Conservation (phyloP, 1,139 yeast genomes). For the Nakaseomyces kungkrabaensis region DNA sequence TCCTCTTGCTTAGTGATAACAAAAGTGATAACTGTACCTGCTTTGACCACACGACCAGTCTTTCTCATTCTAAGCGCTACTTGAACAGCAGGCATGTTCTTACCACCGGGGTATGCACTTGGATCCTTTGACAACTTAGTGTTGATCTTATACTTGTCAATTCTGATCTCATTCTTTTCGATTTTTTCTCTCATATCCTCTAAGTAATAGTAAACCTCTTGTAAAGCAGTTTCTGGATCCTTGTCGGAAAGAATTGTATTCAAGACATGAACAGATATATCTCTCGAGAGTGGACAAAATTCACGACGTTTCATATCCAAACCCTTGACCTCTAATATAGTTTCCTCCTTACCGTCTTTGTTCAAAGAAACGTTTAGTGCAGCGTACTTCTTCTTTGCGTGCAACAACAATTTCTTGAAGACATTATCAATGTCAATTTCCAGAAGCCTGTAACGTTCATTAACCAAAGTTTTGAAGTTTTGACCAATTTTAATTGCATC, state of each 20-base stretch:
- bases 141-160: conserved; percentile 60
- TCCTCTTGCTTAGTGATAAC: conserved; percentile 48
- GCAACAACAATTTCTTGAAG: conserved; percentile 72
- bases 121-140: conserved; percentile 75
- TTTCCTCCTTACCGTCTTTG: conserved; percentile 38
- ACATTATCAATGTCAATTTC: conserved; percentile 96
- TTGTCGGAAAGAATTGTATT: conserved; percentile 60
- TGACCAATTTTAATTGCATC: conserved; percentile 82
- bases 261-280: conserved; percentile 68
- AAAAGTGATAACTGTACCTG: conserved; percentile 85
- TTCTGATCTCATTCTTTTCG: conserved; percentile 48
- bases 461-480: conserved; percentile 73
- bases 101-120: conserved; percentile 61
- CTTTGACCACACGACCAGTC: conserved; percentile 75
- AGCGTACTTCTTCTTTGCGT: conserved; percentile 97
- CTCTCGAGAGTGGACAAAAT: conserved; percentile 85
- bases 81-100: conserved; percentile 85
- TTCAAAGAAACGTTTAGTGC: conserved; percentile 59
- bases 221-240: conserved; percentile 71
- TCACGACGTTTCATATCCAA: conserved; percentile 96
- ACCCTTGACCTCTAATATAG: conserved; percentile 82
- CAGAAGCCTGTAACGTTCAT: conserved; percentile 74
- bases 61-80: conserved; percentile 75
- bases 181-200: conserved; percentile 52
- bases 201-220: conserved; percentile 62